Conservation (phyloP, 1,284 basidiomycete species). For the Termitomyces sp. region DNA sequence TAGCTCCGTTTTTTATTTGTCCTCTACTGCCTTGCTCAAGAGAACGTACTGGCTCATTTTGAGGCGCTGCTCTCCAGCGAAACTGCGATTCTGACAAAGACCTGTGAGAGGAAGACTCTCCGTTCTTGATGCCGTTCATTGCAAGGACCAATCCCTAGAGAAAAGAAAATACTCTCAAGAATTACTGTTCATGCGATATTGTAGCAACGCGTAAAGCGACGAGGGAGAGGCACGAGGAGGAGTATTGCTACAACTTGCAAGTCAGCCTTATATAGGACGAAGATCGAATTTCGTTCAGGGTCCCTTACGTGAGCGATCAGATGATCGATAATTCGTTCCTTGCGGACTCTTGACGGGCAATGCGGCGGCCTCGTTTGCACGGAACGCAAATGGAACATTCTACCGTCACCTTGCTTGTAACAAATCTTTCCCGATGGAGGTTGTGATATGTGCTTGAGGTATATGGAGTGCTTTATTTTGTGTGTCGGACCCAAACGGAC, state of each 20-base stretch:
- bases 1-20: not conserved
- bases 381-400: not conserved
- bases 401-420: not conserved
- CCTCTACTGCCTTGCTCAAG: not conserved
- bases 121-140: not conserved
- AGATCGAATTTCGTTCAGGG: not conserved
- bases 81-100: constrained; percentile 4
- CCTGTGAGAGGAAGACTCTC: constrained; percentile 1
- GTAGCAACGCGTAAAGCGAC: not conserved
- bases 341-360: not conserved
- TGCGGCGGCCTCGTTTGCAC: not conserved
- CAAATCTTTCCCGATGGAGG: not conserved
- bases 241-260: not conserved
- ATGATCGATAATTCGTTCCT: constrained; percentile 4
- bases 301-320: constrained; percentile 3
- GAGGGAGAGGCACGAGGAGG: not conserved
- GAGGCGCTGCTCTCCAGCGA: constrained; percentile 3
- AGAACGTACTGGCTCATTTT: not conserved
- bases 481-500: not conserved
- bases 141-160: not conserved
- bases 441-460: not conserved
- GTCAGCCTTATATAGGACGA: not conserved
- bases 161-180: not conserved
- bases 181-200: not conserved
- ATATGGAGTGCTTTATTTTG: not conserved